Base-by-base conservation (phyloP, 352 stramenopile species). In the Globisporangium okanoganense region DNA sequence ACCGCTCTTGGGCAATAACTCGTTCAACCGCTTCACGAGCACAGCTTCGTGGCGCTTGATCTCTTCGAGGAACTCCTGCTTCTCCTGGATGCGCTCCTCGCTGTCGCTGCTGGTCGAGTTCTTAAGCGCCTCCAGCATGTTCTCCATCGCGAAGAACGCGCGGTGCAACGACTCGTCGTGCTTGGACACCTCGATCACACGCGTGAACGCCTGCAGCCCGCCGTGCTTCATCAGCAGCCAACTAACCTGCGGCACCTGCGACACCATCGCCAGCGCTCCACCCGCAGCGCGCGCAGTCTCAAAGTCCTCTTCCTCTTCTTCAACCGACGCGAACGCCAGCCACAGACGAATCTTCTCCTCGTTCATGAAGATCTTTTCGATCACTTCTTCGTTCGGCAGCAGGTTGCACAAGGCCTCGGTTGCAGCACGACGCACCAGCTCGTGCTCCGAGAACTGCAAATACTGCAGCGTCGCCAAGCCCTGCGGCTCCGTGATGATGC, bases 341-440 rank as follows among this genome's bases (percentile, higher is more conserved):
- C 92, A 98, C 12, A 99, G 69, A 24, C 87, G 84, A 13, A 98
- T 61, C 69, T 98, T 98, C 24, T 98, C 94, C 24, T 88, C 72
- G 48, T 98, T 94, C 66, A 84, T 66, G 36, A 99, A 95, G n/a
- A 97, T 71, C 61, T 94, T 90, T 16, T 96, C 82, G 27, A 99
- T 90, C 48, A 99, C 91, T 25, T 93, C 77, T 31, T 95, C 79
- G 70, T 98, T 90, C 12, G 90, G 91, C 27, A 99, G 70, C 58
- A 99, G 72, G 67, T 99, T 99, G 69, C 88, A 97, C 36, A 99
- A 77, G 4, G 94, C 84, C 73, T 99, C 97, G 4, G 97, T 99
- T 9, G 96, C 94, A 10, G 97, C 97, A 56, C 94, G 86, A 58
- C 97, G 90, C 57, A 99, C 95, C 60, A 99, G 85, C 41, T 97